Evolutionary conservation across 352 stramenopile species (phyloP).

Genomic region (Albugo candida): DNA sequence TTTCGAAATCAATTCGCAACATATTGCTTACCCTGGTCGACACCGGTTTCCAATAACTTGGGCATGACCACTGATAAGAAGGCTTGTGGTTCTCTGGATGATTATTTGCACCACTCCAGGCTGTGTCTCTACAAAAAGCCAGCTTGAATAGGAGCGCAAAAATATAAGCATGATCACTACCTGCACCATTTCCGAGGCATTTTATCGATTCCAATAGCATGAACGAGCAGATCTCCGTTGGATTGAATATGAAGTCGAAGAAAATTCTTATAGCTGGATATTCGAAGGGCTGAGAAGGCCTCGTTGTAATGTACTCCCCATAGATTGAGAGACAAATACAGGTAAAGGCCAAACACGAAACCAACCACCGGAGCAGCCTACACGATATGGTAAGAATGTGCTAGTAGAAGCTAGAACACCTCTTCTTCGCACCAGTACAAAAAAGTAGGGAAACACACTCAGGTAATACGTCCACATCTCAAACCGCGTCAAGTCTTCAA

Average conservation of each 20-base stretch:
- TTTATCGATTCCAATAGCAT: conserved; percentile 70
- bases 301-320: conserved; percentile 81
- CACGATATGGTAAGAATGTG: conserved; percentile 47
- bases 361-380: no score
- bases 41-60: conserved; percentile 72
- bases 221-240: conserved; percentile 61
- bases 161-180: conserved; percentile 11
- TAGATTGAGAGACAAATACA: conserved; percentile 73
- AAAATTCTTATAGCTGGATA: conserved; percentile 82
- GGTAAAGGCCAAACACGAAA: no score
- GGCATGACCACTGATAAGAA: conserved; percentile 45
- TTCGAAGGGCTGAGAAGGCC: conserved; percentile 72
- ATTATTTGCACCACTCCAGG: conserved; percentile 48
- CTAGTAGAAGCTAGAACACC: no score
- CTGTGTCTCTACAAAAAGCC: conserved; percentile 24
- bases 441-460: conserved; percentile 73
- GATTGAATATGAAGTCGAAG: conserved; percentile 56
- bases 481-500: conserved; percentile 35
- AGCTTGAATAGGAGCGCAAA: not conserved
- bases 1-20: conserved; percentile 69
- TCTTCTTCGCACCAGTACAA: conserved; percentile 6
- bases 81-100: conserved; percentile 33
- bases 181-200: conserved; percentile 73
- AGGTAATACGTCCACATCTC: conserved; percentile 71
- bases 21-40: conserved; percentile 72